Evolutionary conservation across 352 stramenopile genomes (phyloP).

Genomic region (Thalassiosira mediterranea): DNA sequence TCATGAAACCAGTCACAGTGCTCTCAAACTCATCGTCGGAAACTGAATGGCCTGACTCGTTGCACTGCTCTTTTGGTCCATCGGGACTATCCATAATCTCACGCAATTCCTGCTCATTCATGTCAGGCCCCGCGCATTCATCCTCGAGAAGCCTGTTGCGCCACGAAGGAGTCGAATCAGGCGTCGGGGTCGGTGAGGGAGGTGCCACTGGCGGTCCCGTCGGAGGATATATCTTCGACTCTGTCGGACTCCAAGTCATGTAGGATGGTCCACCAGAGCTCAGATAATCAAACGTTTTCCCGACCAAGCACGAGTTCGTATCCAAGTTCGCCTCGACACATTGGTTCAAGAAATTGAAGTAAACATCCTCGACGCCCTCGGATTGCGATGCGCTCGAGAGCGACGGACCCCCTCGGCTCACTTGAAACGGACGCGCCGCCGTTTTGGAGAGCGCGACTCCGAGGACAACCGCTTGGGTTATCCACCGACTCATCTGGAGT

Average conservation of each 20-base stretch:
- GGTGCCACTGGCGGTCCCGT: no score
- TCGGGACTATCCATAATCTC: slow-evolving; percentile 28
- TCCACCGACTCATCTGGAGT: slow-evolving; percentile 27
- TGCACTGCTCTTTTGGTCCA: slow-evolving; percentile 25
- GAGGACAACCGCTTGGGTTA: slow-evolving; percentile 15
- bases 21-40: slow-evolving; percentile 37
- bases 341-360: slow-evolving; percentile 25
- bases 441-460: slow-evolving; percentile 18
- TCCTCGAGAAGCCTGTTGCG: slow-evolving; percentile 26
- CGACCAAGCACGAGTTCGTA: slow-evolving; percentile 28
- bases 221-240: no score
- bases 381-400: slow-evolving; percentile 16
- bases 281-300: slow-evolving; percentile 24
- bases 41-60: slow-evolving; percentile 12
- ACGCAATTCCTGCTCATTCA: slow-evolving; percentile 40
- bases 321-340: slow-evolving; percentile 28
- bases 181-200: no score
- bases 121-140: slow-evolving; percentile 13
- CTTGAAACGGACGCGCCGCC: background rate
- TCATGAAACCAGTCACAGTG: slow-evolving; percentile 26
- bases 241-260: no score
- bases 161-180: no score
- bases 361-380: background rate
- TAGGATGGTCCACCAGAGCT: slow-evolving; percentile 6
- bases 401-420: slow-evolving; percentile 2